Base-by-base conservation (phyloP, 495 filamentous ascomycete genomes). In the Poronia punctata region DNA sequence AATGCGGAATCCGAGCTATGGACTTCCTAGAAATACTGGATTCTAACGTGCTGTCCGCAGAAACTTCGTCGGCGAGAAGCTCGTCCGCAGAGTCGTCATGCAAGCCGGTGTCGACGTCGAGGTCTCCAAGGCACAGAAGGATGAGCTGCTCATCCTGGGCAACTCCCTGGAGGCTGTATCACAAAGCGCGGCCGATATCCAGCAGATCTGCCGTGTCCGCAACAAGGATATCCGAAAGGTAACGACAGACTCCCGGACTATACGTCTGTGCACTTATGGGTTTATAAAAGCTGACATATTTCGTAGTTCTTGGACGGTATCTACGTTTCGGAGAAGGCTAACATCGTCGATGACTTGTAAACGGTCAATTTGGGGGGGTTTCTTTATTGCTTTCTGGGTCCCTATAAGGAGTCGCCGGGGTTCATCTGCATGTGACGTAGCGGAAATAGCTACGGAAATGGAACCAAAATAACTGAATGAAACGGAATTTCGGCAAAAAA, bases 181-280 rank as follows among this genome's bases (percentile, higher is more conserved):
- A 56, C 92, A 98, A 78, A 86, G 81, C 60, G 92, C 92, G 41
- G 92, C 92, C 61, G 92, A 97, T 65, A 96, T 98, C 68, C 92
- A 98, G 79, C 92, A 98, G 72, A 88, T 90, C 71, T 98, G 92
- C 84, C 76, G 83, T 71, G 92, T 96, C 68, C 79, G 85, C 62
- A 97, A 98, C 83, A 98, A 98, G 87, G 92, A 98, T 95, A 97
- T 98, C 76, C 88, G 93, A 73, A 96, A 97, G 86, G 87, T 94
- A 47, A 34, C 41, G 4, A n/a, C n/a, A 18, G 4, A 11, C 22
- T 17, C 12, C 7, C 9, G 19, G 14, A 25, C n/a, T 23, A 5
- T 20, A 12, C 11, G 2, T 23, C 27, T 26, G 3, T 30, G 46
- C n/a, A 8, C 14, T 24, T 11, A 26, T 27, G 17, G 14, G n/a